These are phyloP conservation scores for Leccinellum albellum DNA, from an alignment of 768 basidiomycete genomes.

Conservation along the genomic window DNA sequence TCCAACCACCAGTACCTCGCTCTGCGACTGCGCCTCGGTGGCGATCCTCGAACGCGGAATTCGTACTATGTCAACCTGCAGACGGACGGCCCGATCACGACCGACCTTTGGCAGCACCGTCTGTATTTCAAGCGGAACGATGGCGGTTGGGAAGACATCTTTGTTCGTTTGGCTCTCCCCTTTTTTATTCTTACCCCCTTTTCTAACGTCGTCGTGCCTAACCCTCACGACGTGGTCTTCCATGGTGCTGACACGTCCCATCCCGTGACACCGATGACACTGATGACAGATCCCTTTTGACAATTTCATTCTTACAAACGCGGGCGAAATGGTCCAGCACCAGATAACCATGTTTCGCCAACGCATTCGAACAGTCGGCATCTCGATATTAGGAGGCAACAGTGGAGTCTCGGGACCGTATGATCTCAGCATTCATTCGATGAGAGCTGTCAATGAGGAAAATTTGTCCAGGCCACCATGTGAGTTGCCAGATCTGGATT, in stretches of 20 bases:
- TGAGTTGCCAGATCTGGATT: constrained; percentile 15
- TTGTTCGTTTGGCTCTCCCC: constrained; percentile 47
- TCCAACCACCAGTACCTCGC: constrained; percentile 78
- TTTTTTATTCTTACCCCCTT: neutral
- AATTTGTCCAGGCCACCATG: constrained; percentile 40
- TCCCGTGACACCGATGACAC: neutral
- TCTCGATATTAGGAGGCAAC: constrained; percentile 84
- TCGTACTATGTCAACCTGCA: constrained; percentile 95
- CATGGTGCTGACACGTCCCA: neutral
- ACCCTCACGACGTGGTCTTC: neutral
- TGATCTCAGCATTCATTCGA: constrained; percentile 79
- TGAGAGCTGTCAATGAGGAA: constrained; percentile 77
- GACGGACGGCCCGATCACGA: constrained; percentile 75
- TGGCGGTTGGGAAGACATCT: constrained; percentile 77
- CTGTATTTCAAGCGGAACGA: constrained; percentile 70
- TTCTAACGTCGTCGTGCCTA: neutral
- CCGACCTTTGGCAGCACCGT: constrained; percentile 93
- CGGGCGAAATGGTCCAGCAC: constrained; percentile 62
- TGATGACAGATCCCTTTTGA: constrained; percentile 70
- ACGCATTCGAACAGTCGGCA: constrained; percentile 75
- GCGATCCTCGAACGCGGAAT: constrained; percentile 69
- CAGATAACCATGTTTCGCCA: constrained; percentile 77
- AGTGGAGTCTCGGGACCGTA: constrained; percentile 70
- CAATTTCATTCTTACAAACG: constrained; percentile 70
- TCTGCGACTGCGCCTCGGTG: constrained; percentile 72